Evolutionary conservation across 1,284 basidiomycete genomes (phyloP), one percentile per base, ranked within the genome.

Genomic region (Inonotus hispidus): DNA sequence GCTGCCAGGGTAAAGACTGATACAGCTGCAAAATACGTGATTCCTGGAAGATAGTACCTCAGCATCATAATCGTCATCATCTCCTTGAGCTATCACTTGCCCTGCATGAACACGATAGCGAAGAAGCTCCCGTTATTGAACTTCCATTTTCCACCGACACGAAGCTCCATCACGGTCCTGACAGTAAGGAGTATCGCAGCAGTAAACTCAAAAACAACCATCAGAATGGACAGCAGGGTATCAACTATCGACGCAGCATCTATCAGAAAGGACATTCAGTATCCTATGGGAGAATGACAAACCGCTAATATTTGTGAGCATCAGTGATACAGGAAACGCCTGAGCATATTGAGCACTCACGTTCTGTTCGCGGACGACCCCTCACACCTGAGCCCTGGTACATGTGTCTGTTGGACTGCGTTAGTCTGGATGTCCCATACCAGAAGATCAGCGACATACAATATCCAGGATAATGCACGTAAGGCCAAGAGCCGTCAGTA

Each of bases 81-180:
- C 49, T 59, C 37, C 41, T 25, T 49, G 13, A 58, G 29, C 7
- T 43, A 43, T 6, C 41, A 1, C 14, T n/a, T 43, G 71, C 73
- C 73, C 66, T 73, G 73, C 50, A 72, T 70, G 13, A 72, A 59
- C 8, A 74, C 59, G 14, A 73, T 63, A 55, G 68, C 69, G 8
- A 66, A 63, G 25, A 74, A 66, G 0, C 70, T 68, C 32, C 66
- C 62, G 47, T 61, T 65, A 41, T 70, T 66, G 14, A 62, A 56
- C 38, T 64, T 61, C 55, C 58, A 21, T 5, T 63, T 32, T 1
- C 71, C 70, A n/a, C 65, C 57, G 1, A 59, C 61, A 19, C 53
- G 58, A 14, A 73, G 56, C 5, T 72, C 66, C 65, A 71, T 68
- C 3, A 71, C 49, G 56, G 68, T 67, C 53, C 72, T 68, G n/a